Percentiles rank a stretch among this genome's conserved stretches.
phyloP scores from a whole-genome alignment of 2,329 filamentous ascomycete genomes.

The Alternaria gaisen region DNA sequence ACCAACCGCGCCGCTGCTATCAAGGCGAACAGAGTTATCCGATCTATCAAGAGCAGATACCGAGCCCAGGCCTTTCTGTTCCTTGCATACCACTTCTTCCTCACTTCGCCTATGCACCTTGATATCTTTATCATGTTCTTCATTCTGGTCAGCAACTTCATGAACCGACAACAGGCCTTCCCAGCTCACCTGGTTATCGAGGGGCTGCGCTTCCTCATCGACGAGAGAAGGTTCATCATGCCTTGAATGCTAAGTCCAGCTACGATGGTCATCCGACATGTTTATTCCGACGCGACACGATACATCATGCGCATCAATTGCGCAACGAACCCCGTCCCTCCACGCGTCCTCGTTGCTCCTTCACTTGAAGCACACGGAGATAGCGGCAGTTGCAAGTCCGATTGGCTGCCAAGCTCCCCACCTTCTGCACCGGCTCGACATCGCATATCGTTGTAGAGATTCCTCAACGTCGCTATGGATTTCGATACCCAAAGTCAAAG shows the following conservation, averaged over 20 bases:
- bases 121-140: conserved; percentile 48
- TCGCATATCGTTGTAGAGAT: conserved; percentile 18
- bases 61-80: conserved; percentile 44
- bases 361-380: conserved; percentile 20
- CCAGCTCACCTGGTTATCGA: conserved; percentile 38
- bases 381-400: conserved; percentile 35
- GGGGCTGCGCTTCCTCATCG: conserved; percentile 37
- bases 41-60: conserved; percentile 42
- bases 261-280: neutral
- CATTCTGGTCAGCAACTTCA: conserved; percentile 49
- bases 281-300: neutral
- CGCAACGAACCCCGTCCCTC: neutral
- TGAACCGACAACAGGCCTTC: conserved; percentile 44
- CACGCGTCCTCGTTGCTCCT: conserved; percentile 2
- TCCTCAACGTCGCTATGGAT: conserved; percentile 40
- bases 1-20: conserved; percentile 29
- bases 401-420: conserved; percentile 42
- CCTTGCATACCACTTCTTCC: conserved; percentile 47
- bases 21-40: conserved; percentile 36
- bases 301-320: neutral
- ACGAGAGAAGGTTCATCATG: conserved; percentile 39
- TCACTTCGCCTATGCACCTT: conserved; percentile 40
- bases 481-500: conserved; percentile 48
- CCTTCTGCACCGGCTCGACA: conserved; percentile 28
- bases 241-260: conserved; percentile 19